Percentiles rank a stretch among this genome's conserved stretches.
Conservation (phyloP, 371 early-diverging fungal species). For the Mucor indicus region DNA sequence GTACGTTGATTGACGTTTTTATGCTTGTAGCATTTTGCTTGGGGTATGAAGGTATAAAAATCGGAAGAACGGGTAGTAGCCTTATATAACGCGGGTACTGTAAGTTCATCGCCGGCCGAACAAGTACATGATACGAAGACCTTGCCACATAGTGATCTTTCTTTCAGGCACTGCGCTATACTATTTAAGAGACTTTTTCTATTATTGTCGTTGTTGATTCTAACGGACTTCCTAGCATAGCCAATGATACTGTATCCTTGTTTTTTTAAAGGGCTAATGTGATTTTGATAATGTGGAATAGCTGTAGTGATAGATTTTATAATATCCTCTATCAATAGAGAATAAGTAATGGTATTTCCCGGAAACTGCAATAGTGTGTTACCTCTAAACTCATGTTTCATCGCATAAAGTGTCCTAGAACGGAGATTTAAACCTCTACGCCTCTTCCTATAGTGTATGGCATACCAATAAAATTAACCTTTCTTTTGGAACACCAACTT, state of each 20-base stretch:
- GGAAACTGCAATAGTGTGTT: conserved; percentile 11
- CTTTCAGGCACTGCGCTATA: conserved; percentile 16
- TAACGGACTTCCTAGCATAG: conserved; percentile 8
- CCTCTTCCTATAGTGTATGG: conserved; percentile 16
- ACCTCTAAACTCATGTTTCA: conserved; percentile 19
- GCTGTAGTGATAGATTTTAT: conserved; percentile 11
- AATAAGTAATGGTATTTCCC: conserved; percentile 19
- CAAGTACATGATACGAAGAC: conserved; percentile 13
- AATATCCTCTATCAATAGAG: conserved; percentile 13
- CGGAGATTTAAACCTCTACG: conserved; percentile 10
- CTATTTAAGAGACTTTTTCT: conserved; percentile 13
- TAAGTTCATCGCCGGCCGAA: conserved; percentile 10
- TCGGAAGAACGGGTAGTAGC: no score
- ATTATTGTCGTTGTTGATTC: conserved; percentile 3
- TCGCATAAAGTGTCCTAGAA: conserved; percentile 15
- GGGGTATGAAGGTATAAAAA: no score
- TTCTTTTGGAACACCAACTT: conserved; percentile 21
- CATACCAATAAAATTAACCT: conserved; percentile 10
- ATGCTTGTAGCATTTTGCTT: no score
- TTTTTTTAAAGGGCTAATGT: conserved; percentile 15
- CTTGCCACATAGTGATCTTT: conserved; percentile 17
- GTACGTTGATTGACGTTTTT: no score
- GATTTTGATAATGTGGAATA: conserved; percentile 17
- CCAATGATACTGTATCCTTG: conserved; percentile 15
- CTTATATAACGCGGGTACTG: no score